Evolutionary conservation across 2,329 filamentous ascomycete species (phyloP).

Genomic region (Aspergillus floridensis): DNA sequence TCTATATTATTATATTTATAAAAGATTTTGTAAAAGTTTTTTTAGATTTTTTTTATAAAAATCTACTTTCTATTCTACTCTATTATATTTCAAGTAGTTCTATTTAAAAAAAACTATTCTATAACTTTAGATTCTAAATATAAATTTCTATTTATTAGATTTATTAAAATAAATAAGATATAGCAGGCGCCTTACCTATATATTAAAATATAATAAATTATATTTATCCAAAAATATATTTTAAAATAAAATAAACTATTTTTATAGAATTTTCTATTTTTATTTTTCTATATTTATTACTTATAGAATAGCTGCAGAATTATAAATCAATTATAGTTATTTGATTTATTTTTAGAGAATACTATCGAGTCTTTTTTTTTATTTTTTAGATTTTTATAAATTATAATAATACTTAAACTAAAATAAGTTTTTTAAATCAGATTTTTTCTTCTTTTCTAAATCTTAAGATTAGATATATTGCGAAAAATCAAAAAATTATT

Average conservation of each 20-base stretch:
- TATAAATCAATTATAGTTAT: not conserved
- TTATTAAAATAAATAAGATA: not conserved
- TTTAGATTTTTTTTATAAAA: too few relatives aligned
- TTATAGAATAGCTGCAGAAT: not conserved
- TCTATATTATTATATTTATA: too few relatives aligned
- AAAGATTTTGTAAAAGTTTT: too few relatives aligned
- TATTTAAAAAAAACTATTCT: too few relatives aligned
- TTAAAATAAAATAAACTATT: not conserved
- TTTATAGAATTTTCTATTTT: not conserved
- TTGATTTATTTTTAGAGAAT: not conserved
- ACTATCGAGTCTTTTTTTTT: not conserved
- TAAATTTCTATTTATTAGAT: too few relatives aligned
- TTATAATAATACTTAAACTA: not conserved
- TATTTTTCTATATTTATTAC: not conserved
- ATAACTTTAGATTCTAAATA: too few relatives aligned
- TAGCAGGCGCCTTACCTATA: not conserved
- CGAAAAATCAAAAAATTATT: not conserved
- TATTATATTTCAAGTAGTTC: too few relatives aligned
- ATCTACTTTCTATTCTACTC: too few relatives aligned
- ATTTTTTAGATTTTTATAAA: not conserved
- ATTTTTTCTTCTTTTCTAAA: not conserved
- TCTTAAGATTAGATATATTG: not conserved
- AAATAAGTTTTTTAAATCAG: not conserved
- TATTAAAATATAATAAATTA: not conserved
- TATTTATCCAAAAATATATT: too few relatives aligned